Base-by-base conservation (phyloP, 768 basidiomycete genomes). In the Agaricus subrufescens region DNA sequence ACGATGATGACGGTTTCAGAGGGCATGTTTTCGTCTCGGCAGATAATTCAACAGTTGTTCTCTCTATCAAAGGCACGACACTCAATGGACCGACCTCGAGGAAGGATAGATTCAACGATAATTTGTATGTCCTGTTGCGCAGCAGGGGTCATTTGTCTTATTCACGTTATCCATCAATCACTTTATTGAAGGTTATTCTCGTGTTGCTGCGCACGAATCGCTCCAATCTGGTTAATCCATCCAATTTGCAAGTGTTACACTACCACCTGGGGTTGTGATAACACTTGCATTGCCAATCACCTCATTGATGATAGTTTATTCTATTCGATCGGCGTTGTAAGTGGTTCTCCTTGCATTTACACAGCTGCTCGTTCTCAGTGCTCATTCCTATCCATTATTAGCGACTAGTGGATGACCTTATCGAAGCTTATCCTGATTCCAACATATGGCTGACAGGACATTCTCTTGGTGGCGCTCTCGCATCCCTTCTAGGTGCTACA, bases 81-180 rank as follows among this genome's bases (percentile, higher is more conserved):
- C 69, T 94, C 0, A 80, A 82, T 60, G 94, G 94, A 2, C 84
- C 87, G 12, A 96, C 96, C 11, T 89, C 90, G 50, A 89, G 83
- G 74, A 85, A 88, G 64, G 96, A 98, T 72, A 95, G 93, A 72
- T 86, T 86, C 66, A 98, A 98, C 69, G 95, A 97, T 70, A 92
- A 92, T 63, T 63, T 91, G 68, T 79, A 55, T 15, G 74, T 63
- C 2, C 23, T 26, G 44, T 9, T 37, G 3, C 29, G 27, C n/a
- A 12, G 12, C n/a, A 10, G 46, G 34, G 15, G 15, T 51, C 19
- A 54, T 50, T 45, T 34, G 46, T 10, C 31, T 45, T 26, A 15
- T 31, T 30, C 44, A 37, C 37, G 34, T 19, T 19, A 19, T 25
- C 46, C 27, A 34, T 34, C 34, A 34, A 34, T 34, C 8, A 11